Evolutionary conservation across 441 rosid genomes (phyloP), one percentile per base, ranked within the genome.

Genomic region (Gossypium schwendimanii): DNA sequence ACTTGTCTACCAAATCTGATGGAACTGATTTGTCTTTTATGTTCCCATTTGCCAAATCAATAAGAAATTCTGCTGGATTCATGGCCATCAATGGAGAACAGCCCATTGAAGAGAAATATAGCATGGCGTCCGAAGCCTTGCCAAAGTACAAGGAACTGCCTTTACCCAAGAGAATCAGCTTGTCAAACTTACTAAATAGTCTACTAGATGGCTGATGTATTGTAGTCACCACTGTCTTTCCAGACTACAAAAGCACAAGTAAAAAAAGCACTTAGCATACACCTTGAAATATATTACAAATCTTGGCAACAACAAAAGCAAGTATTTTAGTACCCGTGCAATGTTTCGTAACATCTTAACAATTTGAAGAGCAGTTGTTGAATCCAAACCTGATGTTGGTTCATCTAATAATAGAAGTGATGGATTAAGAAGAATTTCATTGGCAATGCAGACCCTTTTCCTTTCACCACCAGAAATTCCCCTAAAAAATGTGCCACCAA

Each of bases 311-410:
- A 28, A 68, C 26, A 11, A 39, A 65, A 58, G 11, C 15, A 58
- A 44, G 23, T 45, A 28, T 24, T 64, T 67, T 28, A 53, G 14
- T 76, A 71, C 81, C 78, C 53, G 20, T 11, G 83, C 75, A 49
- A 80, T 61, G 73, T 62, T 55, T 0, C 59, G 78, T 12, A 81
- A 62, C 69, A 71, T 70, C 63, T 62, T 76, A 24, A 62, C 69
- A 2, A 76, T 81, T 6, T 45, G 44, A 45, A 73, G 41, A 0
- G 82, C 80, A 0, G 76, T 70, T 33, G 75, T 76, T 3, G 80
- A 81, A 71, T 84, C 84, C 15, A 84, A 73, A 44, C 87, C 82
- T 0, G 87, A 84, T 3, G 85, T 81, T 12, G 87, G 85, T 54
- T 81, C 85, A 33, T 84, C 85, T 15, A 80, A 63, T 21, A 81